Evolutionary conservation across 345 rosid genomes (phyloP).

Genomic region (Salix arbutifolia): DNA sequence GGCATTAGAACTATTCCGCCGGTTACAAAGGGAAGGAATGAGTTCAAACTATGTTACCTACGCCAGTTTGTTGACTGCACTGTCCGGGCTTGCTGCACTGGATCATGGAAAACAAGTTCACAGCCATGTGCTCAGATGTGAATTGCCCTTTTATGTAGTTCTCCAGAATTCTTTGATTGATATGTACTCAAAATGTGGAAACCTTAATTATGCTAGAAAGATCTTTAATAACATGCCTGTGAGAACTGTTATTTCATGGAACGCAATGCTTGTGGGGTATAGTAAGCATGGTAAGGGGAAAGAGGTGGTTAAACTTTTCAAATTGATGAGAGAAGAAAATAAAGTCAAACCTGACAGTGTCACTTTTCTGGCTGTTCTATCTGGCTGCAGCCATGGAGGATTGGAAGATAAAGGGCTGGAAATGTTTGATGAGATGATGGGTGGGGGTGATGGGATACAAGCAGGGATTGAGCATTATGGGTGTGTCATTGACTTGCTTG

Average conservation of each 20-base stretch:
- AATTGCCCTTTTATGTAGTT: constrained; percentile 53
- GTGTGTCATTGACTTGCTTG: constrained; percentile 79
- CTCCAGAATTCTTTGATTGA: constrained; percentile 81
- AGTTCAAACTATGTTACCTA: constrained; percentile 77
- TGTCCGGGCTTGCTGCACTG: constrained; percentile 78
- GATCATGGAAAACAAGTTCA: constrained; percentile 87
- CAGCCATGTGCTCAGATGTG: constrained; percentile 58
- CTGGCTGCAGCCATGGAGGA: constrained; percentile 91
- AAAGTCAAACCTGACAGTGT: constrained; percentile 64
- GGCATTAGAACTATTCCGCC: constrained; percentile 63
- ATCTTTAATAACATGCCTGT: constrained; percentile 66
- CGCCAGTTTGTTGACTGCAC: constrained; percentile 66
- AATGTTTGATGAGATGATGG: constrained; percentile 53
- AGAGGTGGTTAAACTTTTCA: constrained; percentile 61
- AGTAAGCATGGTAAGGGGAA: constrained; percentile 74
- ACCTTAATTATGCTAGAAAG: constrained; percentile 52
- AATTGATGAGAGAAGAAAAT: constrained; percentile 58
- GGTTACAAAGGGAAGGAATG: constrained; percentile 67
- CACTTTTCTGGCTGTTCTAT: constrained; percentile 74
- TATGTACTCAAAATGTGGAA: constrained; percentile 94
- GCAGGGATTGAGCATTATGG: constrained; percentile 79
- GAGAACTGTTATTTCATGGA: constrained; percentile 76
- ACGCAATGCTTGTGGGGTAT: constrained; percentile 81
- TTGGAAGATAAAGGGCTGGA: constrained; percentile 67
- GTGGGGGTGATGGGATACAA: constrained; percentile 38